Base-by-base conservation (phyloP, 2,329 filamentous ascomycete genomes). In the Teratosphaeria epicoccoides region DNA sequence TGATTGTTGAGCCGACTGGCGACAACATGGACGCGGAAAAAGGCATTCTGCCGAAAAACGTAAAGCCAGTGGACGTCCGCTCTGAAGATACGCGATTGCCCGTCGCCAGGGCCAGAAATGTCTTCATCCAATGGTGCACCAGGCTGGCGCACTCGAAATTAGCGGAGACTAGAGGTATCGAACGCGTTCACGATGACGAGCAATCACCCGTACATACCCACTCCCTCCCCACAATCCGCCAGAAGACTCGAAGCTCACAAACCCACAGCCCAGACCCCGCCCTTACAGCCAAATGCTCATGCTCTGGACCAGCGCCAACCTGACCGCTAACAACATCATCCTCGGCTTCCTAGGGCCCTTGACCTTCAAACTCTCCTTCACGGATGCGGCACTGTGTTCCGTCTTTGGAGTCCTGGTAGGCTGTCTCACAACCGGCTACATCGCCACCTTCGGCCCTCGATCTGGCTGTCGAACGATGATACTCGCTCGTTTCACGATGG, bases 401-500 rank as follows among this genome's bases (percentile, higher is more conserved):
- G 53, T 70, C 7, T 66, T 72, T 49, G 70, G 69, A 1, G 65
- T 61, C 7, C 47, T 71, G 7, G 45, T 68, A 9, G 70, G 70
- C 11, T 54, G 61, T 24, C 49, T 60, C n/a, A 60, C 62, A 0
- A 65, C 68, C 23, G 70, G 67, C 4, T 73, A 71, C 55, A 71
- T 72, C 60, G 66, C 66, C 49, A 72, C 63, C 14, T 73, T 65
- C 64, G 71, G 71, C 11, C 66, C 70, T 1, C 51, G 51, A 46
- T 73, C 70, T 54, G 71, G 71, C 17, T 70, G 70, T 56, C 63
- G 71, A 48, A 73, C 70, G 24, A 62, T 73, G 65, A 70, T 72
- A 37, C 63, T 71, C 43, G 59, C 64, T 20, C 68, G 70, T 24
- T 72, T 68, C 52, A 70, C 70, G 46, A 71, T 73, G 69, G 71